Evolutionary conservation across 805 yeast genomes (phyloP), one percentile per base, ranked within the genome.

Genomic region (Hermanozyma aechmeae): DNA sequence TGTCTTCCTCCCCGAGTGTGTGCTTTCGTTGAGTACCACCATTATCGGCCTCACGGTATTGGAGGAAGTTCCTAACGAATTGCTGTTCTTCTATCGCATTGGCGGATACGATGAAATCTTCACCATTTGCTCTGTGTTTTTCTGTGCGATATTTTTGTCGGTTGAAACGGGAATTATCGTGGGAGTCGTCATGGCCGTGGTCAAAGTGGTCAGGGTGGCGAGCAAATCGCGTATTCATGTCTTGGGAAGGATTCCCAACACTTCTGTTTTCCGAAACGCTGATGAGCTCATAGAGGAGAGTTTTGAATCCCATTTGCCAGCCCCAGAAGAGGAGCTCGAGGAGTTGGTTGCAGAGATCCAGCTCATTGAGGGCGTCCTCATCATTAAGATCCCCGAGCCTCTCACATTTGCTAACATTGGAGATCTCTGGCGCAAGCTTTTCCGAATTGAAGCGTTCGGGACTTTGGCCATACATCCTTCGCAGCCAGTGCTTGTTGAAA

Each of bases 301-400:
- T 16, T 56, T 56, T 35, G 31, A 15, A 10, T 15, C 25, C 8
- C 33, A 22, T 17, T 16, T 30, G 17, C 21, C 16, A 15, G 18
- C n/a, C 13, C 13, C 15, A 3, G n/a, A 12, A 5, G 28, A 24
- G 4, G 16, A 15, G 5, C 16, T 26, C 5, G 24, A 16, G 5
- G 37, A 34, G 6, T 25, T 48, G 20, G 45, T 58, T 13, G 51
- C 53, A 13, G 52, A 55, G 45, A 45, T 55, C 46, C 47, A 67
- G 42, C 69, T 61, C 23, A 60, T 79, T 27, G 82, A 78, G 39
- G 86, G 85, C 0, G 79, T 86, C 31, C 58, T 87, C 20, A 73
- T 85, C 16, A 79, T 86, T 21, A 79, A 78, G 38, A 71, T 86
- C 24, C 86, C 95, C 0, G 96, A 86, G 46, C 95, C 96, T 2